Evolutionary conservation across 306 rosid species (phyloP), one percentile per base, ranked within the genome.

Genomic region (Macrotyloma uniflorum): DNA sequence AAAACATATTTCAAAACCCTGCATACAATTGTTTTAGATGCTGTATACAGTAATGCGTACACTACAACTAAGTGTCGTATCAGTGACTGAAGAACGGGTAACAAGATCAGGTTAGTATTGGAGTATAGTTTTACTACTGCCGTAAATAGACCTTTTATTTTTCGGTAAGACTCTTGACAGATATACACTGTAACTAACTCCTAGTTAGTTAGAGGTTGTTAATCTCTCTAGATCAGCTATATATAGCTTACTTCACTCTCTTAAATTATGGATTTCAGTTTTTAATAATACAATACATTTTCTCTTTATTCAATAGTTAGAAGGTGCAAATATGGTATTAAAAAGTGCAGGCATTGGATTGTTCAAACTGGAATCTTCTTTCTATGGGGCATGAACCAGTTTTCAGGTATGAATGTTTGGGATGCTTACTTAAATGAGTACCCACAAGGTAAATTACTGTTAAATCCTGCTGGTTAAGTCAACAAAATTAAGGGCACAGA

Each of bases 401-500:
- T 23, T 45, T 59, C 28, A 8, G 51, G 40, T 22, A 8, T 3
- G 1, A 22, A 51, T 14, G 67, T 14, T 33, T 20, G 16, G 49
- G 67, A 76, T 38, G 75, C 67, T 54, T 18, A 67, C 19, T 38
- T 12, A 6, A 50, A 51, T 24, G 54, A 38, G 15, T 51, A 36
- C 13, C 23, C 26, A 42, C 78, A 59, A 61, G 75, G 76, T 45
- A 36, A 30, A 66, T 8, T 47, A 46, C 47, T 53, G 35, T 49
- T 43, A 82, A 30, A 61, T 14, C 74, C 43, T 15, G 54, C 55
- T 63, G 58, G 63, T n/a, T 58, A 42, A 47, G 36, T 36, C 20
- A 55, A 76, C 54, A 53, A 22, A 51, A 23, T 53, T 63, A 70
- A 50, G 57, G 75, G 33, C 66, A 77, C 33, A n/a, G 33, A 8